Base-by-base conservation (phyloP, 1,284 basidiomycete species). In the Pseudozyma sp. region DNA sequence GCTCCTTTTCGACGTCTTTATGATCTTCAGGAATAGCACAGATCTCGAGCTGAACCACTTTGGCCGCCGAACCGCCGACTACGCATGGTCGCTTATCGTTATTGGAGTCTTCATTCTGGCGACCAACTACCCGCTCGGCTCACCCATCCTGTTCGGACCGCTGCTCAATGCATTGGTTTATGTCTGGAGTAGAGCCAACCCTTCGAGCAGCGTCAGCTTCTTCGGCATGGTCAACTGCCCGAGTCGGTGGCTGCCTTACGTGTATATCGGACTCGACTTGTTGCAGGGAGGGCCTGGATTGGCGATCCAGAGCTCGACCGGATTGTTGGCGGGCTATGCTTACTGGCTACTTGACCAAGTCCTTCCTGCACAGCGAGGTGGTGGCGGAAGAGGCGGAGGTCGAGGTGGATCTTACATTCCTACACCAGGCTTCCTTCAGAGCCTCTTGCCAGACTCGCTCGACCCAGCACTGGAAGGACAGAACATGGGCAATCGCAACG, bases 251-350 rank as follows among this genome's bases (percentile, higher is more conserved):
- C 89, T 92, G 70, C 92, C 94, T 0, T 77, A 78, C 80, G 88
- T 89, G 44, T 88, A 94, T 77, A 88, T 95, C 56, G 89, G 79
- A 40, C 85, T 95, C 78, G 93, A 94, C 84, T 82, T 92, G 43
- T 82, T 94, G 76, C 88, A 88, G 68, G 90, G 86, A 12, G 93
- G 93, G 3, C 89, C 89, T 0, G 42, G 61, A 0, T 88, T 88
- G 4, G 91, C 90, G 3, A 88, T 90, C 1, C 82, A 87, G 57
- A 86, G 88, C 52, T 83, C 92, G 35, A 91, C 91, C 0, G 93
- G 93, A 1, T 88, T 92, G 19, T 87, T 93, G 43, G 88, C 91
- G 0, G 93, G 92, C 0, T 92, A 94, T 80, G 84, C 89, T 3
- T 94, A 83, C 63, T 84, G 76, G 64, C 57, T 82, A 35, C 54